These are phyloP conservation scores for Chalciporus pseudorubinellus DNA, from an alignment of 768 basidiomycete genomes.

Conservation along the genomic window DNA sequence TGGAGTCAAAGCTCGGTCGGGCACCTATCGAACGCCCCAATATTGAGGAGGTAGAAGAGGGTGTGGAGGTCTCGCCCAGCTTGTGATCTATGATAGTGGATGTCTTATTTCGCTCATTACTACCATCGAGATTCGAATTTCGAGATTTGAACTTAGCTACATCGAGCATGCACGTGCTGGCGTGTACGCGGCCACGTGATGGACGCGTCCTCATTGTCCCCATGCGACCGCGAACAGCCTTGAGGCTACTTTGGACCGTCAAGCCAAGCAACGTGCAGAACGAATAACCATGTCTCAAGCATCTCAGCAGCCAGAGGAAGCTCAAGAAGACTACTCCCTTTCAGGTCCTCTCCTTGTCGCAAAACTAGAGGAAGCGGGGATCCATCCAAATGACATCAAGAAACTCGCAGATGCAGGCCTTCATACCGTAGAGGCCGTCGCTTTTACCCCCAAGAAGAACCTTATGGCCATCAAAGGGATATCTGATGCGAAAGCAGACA, in stretches of 20 bases:
- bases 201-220: constrained; percentile 22
- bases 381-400: constrained; percentile 88
- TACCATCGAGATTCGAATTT: too few species aligned
- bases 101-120: not conserved
- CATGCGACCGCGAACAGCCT: not conserved
- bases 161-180: constrained; percentile 3
- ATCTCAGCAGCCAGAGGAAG: constrained; percentile 46
- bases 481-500: constrained; percentile 95
- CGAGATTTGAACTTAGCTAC: too few species aligned
- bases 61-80: not conserved
- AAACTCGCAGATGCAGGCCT: constrained; percentile 91
- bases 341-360: constrained; percentile 81
- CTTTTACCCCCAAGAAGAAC: constrained; percentile 94
- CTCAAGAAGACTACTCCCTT: constrained; percentile 50
- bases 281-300: constrained; percentile 42
- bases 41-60: constrained; percentile 8
- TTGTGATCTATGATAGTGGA: not conserved
- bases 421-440: constrained; percentile 93
- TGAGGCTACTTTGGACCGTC: not conserved
- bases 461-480: constrained; percentile 93
- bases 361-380: constrained; percentile 87
- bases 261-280: not conserved
- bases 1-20: constrained; percentile 64
- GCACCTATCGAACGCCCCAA: constrained; percentile 4
- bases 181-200: constrained; percentile 32